Evolutionary conservation across 1,139 yeast genomes (phyloP), one percentile per base, ranked within the genome.

Genomic region (Yamadazyma membranifaciens): DNA sequence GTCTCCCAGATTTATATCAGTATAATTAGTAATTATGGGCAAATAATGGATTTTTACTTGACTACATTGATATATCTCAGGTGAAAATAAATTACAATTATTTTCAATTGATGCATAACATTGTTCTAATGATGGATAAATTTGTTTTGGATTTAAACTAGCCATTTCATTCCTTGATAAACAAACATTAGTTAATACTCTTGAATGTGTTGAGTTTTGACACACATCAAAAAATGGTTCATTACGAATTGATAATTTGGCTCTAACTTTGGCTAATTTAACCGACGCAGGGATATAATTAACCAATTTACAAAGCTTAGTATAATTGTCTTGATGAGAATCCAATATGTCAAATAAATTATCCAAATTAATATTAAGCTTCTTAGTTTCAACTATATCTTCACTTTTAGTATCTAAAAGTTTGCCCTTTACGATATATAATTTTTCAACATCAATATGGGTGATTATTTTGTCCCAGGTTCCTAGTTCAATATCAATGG

Each of bases 1-100:
- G 59, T 91, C 97, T 1, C 97, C 98, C n/a, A 87, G 60, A 16
- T 71, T 63, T 1, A 62, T 43, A 54, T 91, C 97, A 0, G 96
- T 71, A 30, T 70, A 67, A 26, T 54, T 53, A 34, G 70, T 74
- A 34, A 80, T 60, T 13, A 83, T 68, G 1, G 91, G 89, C 24
- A 85, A 63, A 51, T 69, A 81, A 58, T 85, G 94, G 38, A 78
- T 73, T 45, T 77, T 79, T 0, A 51, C 50, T 31, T 65, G 62
- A 9, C 74, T 54, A 51, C 92, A 85, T 31, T 54, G 51, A 40
- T 48, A 52, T 1, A 60, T 46, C n/a, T 60, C 67, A 20, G 52
- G 49, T 6, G 63, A 45, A 26, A 62, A 49, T 41, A 56, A 35
- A 47, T 56, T 33, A 47, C 57, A 50, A 50, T 48, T 46, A 25